These are phyloP conservation scores for Mucor irregularis DNA, from an alignment of 371 early-diverging fungal genomes.

Conservation along the genomic window DNA sequence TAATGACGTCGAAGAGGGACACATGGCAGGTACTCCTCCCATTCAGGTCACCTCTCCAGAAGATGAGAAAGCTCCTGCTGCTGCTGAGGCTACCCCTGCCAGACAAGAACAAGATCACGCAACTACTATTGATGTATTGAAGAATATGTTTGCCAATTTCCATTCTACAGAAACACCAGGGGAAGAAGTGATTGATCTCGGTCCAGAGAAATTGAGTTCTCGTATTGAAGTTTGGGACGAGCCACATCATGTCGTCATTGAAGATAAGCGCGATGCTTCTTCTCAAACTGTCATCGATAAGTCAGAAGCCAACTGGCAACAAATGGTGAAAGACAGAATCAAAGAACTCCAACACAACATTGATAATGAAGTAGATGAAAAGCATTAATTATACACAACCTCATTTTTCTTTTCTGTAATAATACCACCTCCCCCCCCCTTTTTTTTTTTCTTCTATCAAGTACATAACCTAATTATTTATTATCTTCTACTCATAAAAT, in stretches of 20 bases:
- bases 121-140: not conserved
- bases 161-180: not conserved
- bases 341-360: slow-evolving; percentile 16
- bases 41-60: not conserved
- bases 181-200: slow-evolving; percentile 9
- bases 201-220: slow-evolving; percentile 5
- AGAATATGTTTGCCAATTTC: slow-evolving; percentile 6
- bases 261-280: slow-evolving; percentile 27
- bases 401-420: no score
- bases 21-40: not conserved
- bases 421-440: no score
- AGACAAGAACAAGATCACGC: not conserved
- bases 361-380: not conserved
- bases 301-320: slow-evolving; percentile 29
- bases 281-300: slow-evolving; percentile 32
- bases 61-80: not conserved
- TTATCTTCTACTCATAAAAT: no score
- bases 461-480: no score
- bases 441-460: no score
- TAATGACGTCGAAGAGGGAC: not conserved
- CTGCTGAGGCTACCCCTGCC: not conserved
- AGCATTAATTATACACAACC: no score
- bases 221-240: slow-evolving; percentile 49
- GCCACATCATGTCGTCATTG: slow-evolving; percentile 28
- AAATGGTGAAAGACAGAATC: slow-evolving; percentile 22